phyloP scores from a whole-genome alignment of 2,329 filamentous ascomycete species.

The Fusarium brevicatenulatum region DNA sequence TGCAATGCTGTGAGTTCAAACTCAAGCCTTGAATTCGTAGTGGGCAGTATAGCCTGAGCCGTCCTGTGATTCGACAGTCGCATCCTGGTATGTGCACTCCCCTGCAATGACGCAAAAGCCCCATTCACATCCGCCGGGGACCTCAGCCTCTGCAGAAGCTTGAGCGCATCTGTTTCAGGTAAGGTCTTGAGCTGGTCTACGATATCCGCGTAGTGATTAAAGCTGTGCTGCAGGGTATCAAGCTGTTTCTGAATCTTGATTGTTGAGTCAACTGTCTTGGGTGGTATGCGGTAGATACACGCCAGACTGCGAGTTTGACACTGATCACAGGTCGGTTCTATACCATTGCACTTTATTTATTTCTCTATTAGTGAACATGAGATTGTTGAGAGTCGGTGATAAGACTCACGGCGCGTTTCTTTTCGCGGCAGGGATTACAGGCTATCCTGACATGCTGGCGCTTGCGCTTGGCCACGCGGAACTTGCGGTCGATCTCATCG shows the following conservation, averaged over 20 bases:
- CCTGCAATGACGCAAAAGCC: not conserved
- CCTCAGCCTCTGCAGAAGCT: not conserved
- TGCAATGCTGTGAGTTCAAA: conserved; percentile 10
- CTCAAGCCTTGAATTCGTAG: not conserved
- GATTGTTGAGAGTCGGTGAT: fast-evolving
- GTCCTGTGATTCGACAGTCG: not conserved
- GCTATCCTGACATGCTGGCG: conserved; percentile 16
- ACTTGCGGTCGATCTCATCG: not conserved
- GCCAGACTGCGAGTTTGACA: conserved; percentile 1
- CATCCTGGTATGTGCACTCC: not conserved
- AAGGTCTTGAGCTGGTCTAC: not conserved
- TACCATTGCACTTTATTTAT: not conserved
- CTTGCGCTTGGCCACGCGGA: not conserved
- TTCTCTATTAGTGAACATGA: not conserved
- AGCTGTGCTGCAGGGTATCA: not conserved
- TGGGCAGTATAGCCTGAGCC: not conserved
- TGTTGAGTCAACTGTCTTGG: conserved; percentile 5
- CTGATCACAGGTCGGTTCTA: conserved; percentile 10
- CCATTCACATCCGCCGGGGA: not conserved
- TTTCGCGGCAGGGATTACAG: conserved; percentile 14
- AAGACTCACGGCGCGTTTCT: conserved; percentile 11
- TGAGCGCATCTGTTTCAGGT: not conserved
- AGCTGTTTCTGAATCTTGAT: conserved; percentile 11
- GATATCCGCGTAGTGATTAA: not conserved
- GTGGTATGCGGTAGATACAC: conserved; percentile 1